These are phyloP conservation scores for Apophysomyces elegans DNA, from an alignment of 371 early-diverging fungal species.

Conservation along the genomic window DNA sequence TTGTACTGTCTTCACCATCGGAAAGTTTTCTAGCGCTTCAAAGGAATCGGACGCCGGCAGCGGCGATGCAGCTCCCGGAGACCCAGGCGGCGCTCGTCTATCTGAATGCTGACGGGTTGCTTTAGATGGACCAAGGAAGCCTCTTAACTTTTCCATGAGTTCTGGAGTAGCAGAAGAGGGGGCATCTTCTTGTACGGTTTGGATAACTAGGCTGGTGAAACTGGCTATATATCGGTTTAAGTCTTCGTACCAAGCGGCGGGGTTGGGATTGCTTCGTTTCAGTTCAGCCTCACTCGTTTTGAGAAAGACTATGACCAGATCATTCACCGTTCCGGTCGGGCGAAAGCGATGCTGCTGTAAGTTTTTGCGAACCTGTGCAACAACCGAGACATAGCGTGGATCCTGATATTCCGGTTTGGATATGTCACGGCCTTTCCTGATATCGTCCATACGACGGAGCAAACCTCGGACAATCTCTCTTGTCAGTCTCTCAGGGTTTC, in stretches of 20 bases:
- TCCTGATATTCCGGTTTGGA: constrained; percentile 38
- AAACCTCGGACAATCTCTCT: constrained; percentile 37
- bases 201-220: constrained; percentile 37
- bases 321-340: constrained; percentile 42
- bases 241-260: constrained; percentile 40
- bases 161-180: constrained; percentile 38
- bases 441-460: constrained; percentile 38
- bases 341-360: constrained; percentile 38
- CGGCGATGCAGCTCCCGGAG: background rate
- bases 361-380: constrained; percentile 28
- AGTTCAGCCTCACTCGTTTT: constrained; percentile 40
- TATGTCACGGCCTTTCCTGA: constrained; percentile 37
- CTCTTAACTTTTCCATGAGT: constrained; percentile 23
- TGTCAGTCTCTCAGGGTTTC: constrained; percentile 35
- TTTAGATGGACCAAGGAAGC: constrained; percentile 7
- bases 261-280: constrained; percentile 38
- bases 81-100: constrained; percentile 3
- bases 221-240: constrained; percentile 36
- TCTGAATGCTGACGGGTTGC: constrained; percentile 11
- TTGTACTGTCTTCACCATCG: constrained; percentile 31
- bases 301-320: constrained; percentile 39
- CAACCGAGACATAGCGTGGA: constrained; percentile 29
- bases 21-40: constrained; percentile 23
- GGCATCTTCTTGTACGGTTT: constrained; percentile 40
- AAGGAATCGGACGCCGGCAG: background rate